phyloP scores from a whole-genome alignment of 306 rosid species.

The Datisca glomerata region DNA sequence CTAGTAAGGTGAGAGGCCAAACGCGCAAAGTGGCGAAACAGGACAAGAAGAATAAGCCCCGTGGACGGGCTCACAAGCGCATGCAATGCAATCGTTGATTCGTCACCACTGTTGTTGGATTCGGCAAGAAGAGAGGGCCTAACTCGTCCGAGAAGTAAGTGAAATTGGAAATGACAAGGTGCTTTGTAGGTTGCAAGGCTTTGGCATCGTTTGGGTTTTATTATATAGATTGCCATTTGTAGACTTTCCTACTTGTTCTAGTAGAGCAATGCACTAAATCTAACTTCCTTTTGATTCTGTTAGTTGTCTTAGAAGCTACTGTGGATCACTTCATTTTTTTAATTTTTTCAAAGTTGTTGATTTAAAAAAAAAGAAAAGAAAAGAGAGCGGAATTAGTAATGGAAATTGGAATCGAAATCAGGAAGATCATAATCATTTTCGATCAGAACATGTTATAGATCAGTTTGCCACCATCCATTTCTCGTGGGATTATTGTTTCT shows the following conservation, averaged over 20 bases:
- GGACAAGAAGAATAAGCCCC: constrained; percentile 52
- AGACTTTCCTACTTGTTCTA: too few relatives aligned
- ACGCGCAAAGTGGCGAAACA: constrained; percentile 50
- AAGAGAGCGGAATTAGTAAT: constrained; percentile 40
- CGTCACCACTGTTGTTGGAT: constrained; percentile 30
- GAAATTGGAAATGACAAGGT: too few relatives aligned
- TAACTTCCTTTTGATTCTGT: too few relatives aligned
- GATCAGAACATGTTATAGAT: constrained; percentile 39
- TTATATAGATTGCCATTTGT: too few relatives aligned
- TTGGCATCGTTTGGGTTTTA: too few relatives aligned
- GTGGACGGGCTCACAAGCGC: constrained; percentile 48
- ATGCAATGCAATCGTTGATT: constrained; percentile 49
- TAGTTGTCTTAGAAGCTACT: too few relatives aligned
- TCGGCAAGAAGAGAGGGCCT: constrained; percentile 13
- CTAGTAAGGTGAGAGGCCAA: constrained; percentile 54
- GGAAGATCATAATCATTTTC: constrained; percentile 37
- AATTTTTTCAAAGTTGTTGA: too few relatives aligned
- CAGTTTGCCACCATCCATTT: constrained; percentile 64
- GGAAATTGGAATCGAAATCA: constrained; percentile 34
- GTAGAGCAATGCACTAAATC: too few relatives aligned
- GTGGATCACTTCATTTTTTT: too few relatives aligned
- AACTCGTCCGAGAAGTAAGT: constrained; percentile 10
- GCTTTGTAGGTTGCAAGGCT: too few relatives aligned
- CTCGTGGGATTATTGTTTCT: constrained; percentile 43
- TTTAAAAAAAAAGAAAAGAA: too few relatives aligned